Conservation (phyloP, 768 basidiomycete species). For the Rhizopogon vinicolor region DNA sequence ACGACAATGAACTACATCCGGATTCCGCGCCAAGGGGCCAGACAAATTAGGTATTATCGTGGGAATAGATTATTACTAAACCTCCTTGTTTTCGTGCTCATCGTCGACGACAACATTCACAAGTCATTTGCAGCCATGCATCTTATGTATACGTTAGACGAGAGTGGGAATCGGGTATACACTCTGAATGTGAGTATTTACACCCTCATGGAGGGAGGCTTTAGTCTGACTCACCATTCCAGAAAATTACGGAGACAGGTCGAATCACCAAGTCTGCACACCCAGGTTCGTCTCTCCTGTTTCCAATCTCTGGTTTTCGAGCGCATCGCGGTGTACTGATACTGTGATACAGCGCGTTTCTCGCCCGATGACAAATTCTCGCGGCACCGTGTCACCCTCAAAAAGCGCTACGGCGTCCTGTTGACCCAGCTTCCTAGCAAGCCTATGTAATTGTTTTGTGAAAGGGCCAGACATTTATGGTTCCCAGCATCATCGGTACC, state of each 20-base stretch:
- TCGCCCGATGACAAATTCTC: conserved; percentile 99
- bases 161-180: conserved; percentile 76
- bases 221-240: conserved; percentile 6
- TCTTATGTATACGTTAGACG: conserved; percentile 91
- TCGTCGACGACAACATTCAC: neutral
- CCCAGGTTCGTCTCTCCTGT: conserved; percentile 60
- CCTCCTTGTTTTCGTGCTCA: neutral
- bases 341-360: conserved; percentile 69
- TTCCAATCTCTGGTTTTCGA: neutral
- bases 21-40: neutral
- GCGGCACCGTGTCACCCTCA: conserved; percentile 93
- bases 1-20: neutral
- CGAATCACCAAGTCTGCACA: conserved; percentile 94
- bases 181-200: conserved; percentile 76
- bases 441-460: conserved; percentile 56
- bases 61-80: neutral
- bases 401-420: conserved; percentile 87
- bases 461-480: neutral
- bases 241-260: conserved; percentile 85
- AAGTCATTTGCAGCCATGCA: conserved; percentile 60
- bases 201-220: neutral
- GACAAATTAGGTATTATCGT: neutral
- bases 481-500: neutral
- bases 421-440: conserved; percentile 86
- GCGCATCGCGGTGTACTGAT: neutral